Base-by-base conservation (phyloP, 176 grass and related monocot genomes). In the Zizania latifolia region DNA sequence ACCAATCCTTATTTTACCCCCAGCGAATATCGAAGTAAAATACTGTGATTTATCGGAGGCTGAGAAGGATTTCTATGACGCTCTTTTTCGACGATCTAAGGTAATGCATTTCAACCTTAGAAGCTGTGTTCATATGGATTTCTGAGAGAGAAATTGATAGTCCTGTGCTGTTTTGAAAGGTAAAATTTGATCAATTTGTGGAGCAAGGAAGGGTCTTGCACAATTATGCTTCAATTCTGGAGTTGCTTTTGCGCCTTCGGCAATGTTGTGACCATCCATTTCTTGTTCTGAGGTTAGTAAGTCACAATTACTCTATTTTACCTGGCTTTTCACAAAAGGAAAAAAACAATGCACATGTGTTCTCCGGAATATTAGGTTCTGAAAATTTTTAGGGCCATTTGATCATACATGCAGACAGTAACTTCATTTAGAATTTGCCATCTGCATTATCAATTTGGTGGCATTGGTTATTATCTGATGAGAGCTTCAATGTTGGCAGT, bases 201-300 rank as follows among this genome's bases (percentile, higher is more conserved):
- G 94, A 93, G 71, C 94, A 97, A 97, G 94, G 94, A 73, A 90
- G 83, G 67, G 90, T 97, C 82, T 84, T 97, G 80, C 94, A 97
- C 75, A 93, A 97, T 68, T 97, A 97, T 81, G 94, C 94, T 83
- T 93, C 94, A 70, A 93, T 97, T 85, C 72, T 97, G 65, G 94
- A 97, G 78, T 89, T 97, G 64, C 94, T 97, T 87, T 88, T 97
- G 71, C 84, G 94, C 65, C 90, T 97, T 85, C 84, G 94, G 16
- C 94, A 97, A 68, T 97, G 94, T 86, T 97, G 94, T 71, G 94
- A 97, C 79, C 94, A 97, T 82, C 94, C 94, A 37, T 97, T 97
- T 71, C 90, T 97, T 80, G 90, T 97, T 73, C 70, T 97, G 88
- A 97, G 94, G 94, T 97, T 78, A 81, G 83, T 44, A 65, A 80